Base-by-base conservation (phyloP, 78 protist genomes). In the Dictyostelium citrinum region DNA sequence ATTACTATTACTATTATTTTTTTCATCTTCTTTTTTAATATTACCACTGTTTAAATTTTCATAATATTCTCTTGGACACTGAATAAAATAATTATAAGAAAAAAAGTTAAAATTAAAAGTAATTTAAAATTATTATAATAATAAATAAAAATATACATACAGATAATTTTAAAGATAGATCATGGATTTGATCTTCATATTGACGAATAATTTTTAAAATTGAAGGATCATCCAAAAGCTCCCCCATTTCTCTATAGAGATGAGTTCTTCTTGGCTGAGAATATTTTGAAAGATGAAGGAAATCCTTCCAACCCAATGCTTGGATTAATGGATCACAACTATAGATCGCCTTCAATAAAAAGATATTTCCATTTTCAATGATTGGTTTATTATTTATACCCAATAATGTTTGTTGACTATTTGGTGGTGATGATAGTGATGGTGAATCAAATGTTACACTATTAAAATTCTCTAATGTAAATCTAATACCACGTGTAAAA, bases 1-100 rank as follows among this genome's bases (percentile, higher is more conserved):
- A 16, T 84, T 58, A 43, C 72, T 70, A 29, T 84, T 27, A 11
- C 27, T 64, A 27, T 12, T 27, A 29, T 29, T 31, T 11, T 67
- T 31, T 1, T 60, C 35, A 46, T 29, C 37, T 3, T 78, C 31
- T 49, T 39, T 78, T 78, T 46, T 41, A 17, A 29, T 29, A 70
- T n/a, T 12, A 5, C 64, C 64, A 55, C 27, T 55, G 20, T 55
- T 55, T 20, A 55, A 20, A 55, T 20, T 14, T 9, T 55, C 60
- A 58, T 71, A 71, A 46, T 71, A 72, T 83, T 83, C 90, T 45
- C 67, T 74, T 83, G 91, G 91, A 55, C 51, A 49, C 61, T 84
- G n/a, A 10, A 55, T 49, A 49, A 49, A 20, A 20, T 5, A 55
- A 64, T 27, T 22, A n/a, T n/a, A n/a, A n/a, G 5, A 27, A 22